These are phyloP conservation scores for Ramaria rubella DNA, from an alignment of 768 basidiomycete genomes.

Conservation along the genomic window DNA sequence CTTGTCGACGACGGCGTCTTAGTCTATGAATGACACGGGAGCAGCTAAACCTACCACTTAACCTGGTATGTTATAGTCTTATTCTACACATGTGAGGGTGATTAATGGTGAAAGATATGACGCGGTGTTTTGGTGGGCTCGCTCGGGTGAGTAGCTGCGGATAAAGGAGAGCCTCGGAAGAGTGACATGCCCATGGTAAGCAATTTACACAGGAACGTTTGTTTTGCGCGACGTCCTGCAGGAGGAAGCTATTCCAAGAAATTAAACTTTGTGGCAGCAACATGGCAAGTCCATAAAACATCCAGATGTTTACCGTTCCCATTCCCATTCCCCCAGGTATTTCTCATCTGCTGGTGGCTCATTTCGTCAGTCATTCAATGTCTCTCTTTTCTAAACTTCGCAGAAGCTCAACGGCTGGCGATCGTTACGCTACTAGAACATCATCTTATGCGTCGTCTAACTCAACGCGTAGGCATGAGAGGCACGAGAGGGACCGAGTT, in stretches of 20 bases:
- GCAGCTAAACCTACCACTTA: too few species aligned
- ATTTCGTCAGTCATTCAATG: neutral
- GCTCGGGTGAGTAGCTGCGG: too few species aligned
- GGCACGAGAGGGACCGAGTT: neutral
- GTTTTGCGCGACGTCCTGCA: slow-evolving; percentile 7
- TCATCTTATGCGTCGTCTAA: neutral
- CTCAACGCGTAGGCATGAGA: neutral
- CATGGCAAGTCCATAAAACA: neutral
- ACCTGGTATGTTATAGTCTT: neutral
- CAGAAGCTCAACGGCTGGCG: neutral
- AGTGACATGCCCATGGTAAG: neutral
- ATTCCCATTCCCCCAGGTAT: neutral
- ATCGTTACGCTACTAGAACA: neutral
- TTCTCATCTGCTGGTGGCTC: neutral
- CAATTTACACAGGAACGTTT: neutral
- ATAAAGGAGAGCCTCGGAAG: neutral
- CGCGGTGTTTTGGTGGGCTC: neutral
- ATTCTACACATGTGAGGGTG: neutral
- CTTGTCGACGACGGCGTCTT: too few species aligned
- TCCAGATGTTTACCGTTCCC: neutral
- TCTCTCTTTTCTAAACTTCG: slow-evolving; percentile 7
- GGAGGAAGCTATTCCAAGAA: neutral
- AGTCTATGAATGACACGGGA: too few species aligned
- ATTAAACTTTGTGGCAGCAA: neutral
- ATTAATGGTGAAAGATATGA: neutral